Evolutionary conservation across 148 eudicot genomes (phyloP), one percentile per base, ranked within the genome.

Genomic region (Gaultheria prostrata): DNA sequence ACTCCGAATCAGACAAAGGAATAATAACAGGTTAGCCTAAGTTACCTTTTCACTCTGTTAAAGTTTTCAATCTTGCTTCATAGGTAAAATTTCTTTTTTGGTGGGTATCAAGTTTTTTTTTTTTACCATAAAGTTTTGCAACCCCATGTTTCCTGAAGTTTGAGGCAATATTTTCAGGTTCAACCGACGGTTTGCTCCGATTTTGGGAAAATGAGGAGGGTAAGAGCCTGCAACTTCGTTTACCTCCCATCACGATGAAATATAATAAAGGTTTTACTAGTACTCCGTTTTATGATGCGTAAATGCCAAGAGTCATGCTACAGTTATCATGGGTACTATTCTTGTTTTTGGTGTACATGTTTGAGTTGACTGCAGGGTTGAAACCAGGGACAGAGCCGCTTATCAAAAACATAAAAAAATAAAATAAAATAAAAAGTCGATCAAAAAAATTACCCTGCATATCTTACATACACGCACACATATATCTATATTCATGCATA

Each of bases 151-250:
- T 49, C 76, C 35, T 73, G 43, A 85, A 70, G n/a, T 79, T 85
- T 85, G 77, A 65, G 21, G 71, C 32, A 12, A 5, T 48, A 30
- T 84, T 86, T 83, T 85, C 90, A 88, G 92, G 99, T 78, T 97
- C 99, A 84, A 89, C 87, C 13, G 99, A 97, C 79, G 99, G 99
- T 10, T 88, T 97, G 79, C 76, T 97, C 74, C 88, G 99, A 78
- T 97, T 97, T 80, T 97, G 99, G 99, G 99, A 97, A 87, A 93
- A 91, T 83, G 87, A 88, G 35, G 98, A 97, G 69, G 97, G 92
- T 90, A 84, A 90, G 92, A 78, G 70, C 76, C 71, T 15, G 2
- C 33, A n/a, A n/a, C n/a, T n/a, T n/a, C n/a, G n/a, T n/a, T n/a
- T n/a, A n/a, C n/a, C n/a, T n/a, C n/a, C n/a, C n/a, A n/a, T n/a